Base-by-base conservation (phyloP, 148 eudicot genomes). In the Fallopia convolvulus region DNA sequence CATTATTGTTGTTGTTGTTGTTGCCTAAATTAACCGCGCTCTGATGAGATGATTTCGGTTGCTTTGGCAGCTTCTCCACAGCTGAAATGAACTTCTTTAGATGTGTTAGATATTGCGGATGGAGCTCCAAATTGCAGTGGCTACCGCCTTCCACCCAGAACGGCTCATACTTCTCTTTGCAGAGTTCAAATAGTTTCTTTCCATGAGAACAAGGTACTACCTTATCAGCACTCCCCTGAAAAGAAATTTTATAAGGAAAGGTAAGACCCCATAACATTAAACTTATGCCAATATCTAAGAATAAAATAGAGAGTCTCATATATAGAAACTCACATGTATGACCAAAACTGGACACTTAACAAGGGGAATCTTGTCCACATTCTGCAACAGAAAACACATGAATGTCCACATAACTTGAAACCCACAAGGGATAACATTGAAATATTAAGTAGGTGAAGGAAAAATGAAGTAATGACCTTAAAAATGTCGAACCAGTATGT, bases 171-270 rank as follows among this genome's bases (percentile, higher is more conserved):
- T 86, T 88, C 6, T 86, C 82, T 65, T 84, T 83, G 72, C 87
- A 84, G 6, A 86, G 87, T 21, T 84, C 84, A 85, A 86, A 88
- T 2, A 88, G 80, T 50, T 76, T 75, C 81, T 42, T 82, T 33
- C 90, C 87, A 48, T 88, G 91, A 2, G 86, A 81, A 44, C 48
- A 77, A 75, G 86, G 81, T 41, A 88, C 87, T 17, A 84, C 81
- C 44, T 85, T 84, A 75, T 88, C 88, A 36, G 75, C 84, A 41
- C 88, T 88, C 75, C 90, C 90, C 90, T n/a, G n/a, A n/a, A n/a
- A n/a, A n/a, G n/a, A n/a, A n/a, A n/a, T n/a, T n/a, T n/a, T n/a
- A n/a, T n/a, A n/a, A n/a, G n/a, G n/a, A n/a, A n/a, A n/a, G n/a
- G n/a, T n/a, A n/a, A n/a, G n/a, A n/a, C n/a, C n/a, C n/a, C n/a